Conservation (phyloP, 1,139 yeast genomes). For the Hansenula sp. region DNA sequence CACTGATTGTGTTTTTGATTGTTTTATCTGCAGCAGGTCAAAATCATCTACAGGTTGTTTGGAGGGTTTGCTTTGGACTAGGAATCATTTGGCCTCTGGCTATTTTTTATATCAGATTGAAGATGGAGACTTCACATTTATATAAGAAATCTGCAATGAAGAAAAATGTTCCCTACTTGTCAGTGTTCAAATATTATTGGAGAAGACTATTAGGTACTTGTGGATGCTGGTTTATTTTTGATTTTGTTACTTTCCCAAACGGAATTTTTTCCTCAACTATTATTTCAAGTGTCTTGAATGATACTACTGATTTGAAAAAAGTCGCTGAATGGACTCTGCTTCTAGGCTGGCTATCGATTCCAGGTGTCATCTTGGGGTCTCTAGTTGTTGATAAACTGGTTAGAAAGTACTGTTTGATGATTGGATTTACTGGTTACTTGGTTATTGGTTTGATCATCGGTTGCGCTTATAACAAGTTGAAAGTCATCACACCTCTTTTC, state of each 20-base stretch:
- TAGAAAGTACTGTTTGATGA: conserved; percentile 53
- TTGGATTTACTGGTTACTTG: conserved; percentile 55
- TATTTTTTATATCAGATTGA: conserved; percentile 67
- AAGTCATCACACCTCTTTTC: conserved; percentile 48
- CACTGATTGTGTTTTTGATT: conserved; percentile 61
- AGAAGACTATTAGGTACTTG: conserved; percentile 50
- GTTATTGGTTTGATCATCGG: conserved; percentile 61
- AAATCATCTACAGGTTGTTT: conserved; percentile 47
- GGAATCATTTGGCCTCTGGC: conserved; percentile 74
- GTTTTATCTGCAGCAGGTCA: conserved; percentile 56
- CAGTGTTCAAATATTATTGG: conserved; percentile 55
- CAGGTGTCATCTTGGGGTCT: conserved; percentile 60
- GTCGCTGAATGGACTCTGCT: conserved; percentile 59
- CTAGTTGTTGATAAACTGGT: conserved; percentile 49
- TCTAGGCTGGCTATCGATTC: conserved; percentile 49
- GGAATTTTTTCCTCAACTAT: conserved; percentile 54
- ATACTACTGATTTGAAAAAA: conserved; percentile 34
- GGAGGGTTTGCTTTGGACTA: conserved; percentile 75
- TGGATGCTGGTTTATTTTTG: conserved; percentile 61
- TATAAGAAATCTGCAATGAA: conserved; percentile 50
- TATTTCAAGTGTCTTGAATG: conserved; percentile 42
- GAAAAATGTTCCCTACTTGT: conserved; percentile 48
- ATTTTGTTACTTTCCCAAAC: conserved; percentile 63
- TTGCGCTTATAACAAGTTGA: conserved; percentile 44
- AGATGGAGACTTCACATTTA: conserved; percentile 63